These are phyloP conservation scores for Gonapodya sp. DNA, from an alignment of 192 early-diverging fungal species.

Conservation along the genomic window DNA sequence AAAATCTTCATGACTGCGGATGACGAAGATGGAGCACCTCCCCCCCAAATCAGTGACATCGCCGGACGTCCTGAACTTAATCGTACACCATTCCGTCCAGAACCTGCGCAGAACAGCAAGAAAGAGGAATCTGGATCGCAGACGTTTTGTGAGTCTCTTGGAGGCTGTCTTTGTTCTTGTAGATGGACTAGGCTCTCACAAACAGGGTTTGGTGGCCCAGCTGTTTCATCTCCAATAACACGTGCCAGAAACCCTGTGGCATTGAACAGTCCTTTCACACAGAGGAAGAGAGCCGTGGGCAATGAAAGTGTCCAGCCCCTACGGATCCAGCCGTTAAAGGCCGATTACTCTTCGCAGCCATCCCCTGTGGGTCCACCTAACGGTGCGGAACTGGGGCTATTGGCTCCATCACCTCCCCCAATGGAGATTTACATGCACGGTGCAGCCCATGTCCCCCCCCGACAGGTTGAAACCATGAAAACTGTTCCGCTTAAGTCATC, in stretches of 20 bases:
- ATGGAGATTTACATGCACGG: neutral
- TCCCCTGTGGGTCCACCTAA: neutral
- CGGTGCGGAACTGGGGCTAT: neutral
- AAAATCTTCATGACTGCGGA: neutral
- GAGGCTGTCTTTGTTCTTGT: neutral
- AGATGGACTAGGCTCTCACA: neutral
- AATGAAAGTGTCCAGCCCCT: neutral
- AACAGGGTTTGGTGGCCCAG: no score
- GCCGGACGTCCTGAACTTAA: neutral
- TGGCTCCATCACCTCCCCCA: neutral
- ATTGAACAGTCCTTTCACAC: neutral
- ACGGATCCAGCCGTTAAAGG: neutral
- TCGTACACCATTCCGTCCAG: neutral
- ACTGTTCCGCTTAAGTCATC: neutral
- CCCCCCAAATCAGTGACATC: neutral
- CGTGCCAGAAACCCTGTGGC: neutral
- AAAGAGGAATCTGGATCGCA: neutral
- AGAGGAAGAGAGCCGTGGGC: neutral
- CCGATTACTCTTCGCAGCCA: neutral
- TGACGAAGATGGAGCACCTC: neutral
- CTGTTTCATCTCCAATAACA: neutral
- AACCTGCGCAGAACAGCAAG: neutral
- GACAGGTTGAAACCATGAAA: neutral
- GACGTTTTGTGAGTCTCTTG: neutral
- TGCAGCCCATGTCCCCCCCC: neutral